phyloP scores from a whole-genome alignment of 306 rosid species.

The Sesbania bispinosa region DNA sequence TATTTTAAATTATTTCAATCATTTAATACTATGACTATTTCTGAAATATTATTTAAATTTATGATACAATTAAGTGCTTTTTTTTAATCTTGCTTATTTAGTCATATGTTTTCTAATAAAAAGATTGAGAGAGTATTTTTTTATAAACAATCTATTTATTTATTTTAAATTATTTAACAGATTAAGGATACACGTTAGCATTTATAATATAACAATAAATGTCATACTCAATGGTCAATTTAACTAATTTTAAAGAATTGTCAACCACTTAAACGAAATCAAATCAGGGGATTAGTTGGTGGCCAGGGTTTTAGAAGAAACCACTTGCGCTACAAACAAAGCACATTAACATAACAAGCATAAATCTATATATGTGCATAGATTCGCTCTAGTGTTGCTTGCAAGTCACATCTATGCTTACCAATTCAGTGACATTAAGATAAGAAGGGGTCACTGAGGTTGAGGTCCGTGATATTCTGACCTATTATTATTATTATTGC shows the following conservation, averaged over 20 bases:
- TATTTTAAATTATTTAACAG: too few species aligned
- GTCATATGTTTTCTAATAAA: too few species aligned
- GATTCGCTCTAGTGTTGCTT: slow-evolving; percentile 22
- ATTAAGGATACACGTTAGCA: too few species aligned
- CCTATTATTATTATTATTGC: too few species aligned
- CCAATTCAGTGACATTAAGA: slow-evolving; percentile 8
- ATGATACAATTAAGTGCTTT: too few species aligned
- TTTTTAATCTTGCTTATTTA: too few species aligned
- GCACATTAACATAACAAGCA: neutral
- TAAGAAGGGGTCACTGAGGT: neutral
- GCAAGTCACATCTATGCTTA: slow-evolving; percentile 18
- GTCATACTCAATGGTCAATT: neutral
- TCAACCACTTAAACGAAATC: neutral
- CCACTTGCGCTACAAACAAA: slow-evolving; percentile 25
- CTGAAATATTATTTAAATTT: too few species aligned
- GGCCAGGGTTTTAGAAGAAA: neutral
- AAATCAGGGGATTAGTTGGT: neutral
- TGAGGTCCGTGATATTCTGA: too few species aligned
- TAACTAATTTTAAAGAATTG: neutral
- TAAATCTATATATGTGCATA: neutral
- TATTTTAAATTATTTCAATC: too few species aligned
- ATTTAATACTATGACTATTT: too few species aligned
- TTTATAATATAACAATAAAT: neutral
- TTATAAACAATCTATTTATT: too few species aligned
- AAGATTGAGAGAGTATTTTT: too few species aligned